Evolutionary conservation across 2,329 filamentous ascomycete genomes (phyloP).

Genomic region (Myrmaecium sp.): DNA sequence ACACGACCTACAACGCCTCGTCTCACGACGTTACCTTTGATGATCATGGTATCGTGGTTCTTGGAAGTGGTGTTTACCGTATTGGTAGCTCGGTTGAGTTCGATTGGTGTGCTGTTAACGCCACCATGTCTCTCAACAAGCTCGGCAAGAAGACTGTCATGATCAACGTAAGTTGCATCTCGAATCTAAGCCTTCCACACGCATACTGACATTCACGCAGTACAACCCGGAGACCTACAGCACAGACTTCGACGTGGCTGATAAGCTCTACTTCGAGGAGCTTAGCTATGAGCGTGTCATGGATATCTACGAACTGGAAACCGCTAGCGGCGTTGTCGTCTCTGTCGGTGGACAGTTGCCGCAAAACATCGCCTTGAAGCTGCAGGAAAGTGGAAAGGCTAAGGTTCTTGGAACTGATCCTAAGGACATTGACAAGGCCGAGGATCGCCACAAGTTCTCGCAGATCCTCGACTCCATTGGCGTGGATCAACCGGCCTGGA

Average conservation of each 20-base stretch:
- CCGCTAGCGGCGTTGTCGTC: conserved; percentile 72
- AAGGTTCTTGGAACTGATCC: conserved; percentile 88
- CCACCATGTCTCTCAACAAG: conserved; percentile 62
- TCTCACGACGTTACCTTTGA: conserved; percentile 88
- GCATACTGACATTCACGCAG: conserved; percentile 6
- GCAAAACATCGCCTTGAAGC: conserved; percentile 88
- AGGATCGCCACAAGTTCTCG: conserved; percentile 97
- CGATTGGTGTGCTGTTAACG: conserved; percentile 93
- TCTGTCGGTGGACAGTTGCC: conserved; percentile 92
- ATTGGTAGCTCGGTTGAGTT: conserved; percentile 98
- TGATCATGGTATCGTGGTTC: conserved; percentile 74
- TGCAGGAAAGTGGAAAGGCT: conserved; percentile 80
- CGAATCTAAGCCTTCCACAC: conserved; percentile 2
- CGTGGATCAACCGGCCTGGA: conserved; percentile 94
- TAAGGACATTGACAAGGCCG: conserved; percentile 89
- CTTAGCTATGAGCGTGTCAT: conserved; percentile 93
- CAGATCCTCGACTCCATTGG: conserved; percentile 93
- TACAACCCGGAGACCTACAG: conserved; percentile 66
- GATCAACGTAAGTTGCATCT: conserved; percentile 53
- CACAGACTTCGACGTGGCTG: conserved; percentile 79
- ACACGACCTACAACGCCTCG: conserved; percentile 94
- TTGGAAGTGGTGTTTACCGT: conserved; percentile 91
- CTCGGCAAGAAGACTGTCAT: conserved; percentile 96
- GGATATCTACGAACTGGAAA: conserved; percentile 95
- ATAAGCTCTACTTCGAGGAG: conserved; percentile 93